Evolutionary conservation across 106 monocot species (phyloP).

Genomic region (Allium cepa): DNA sequence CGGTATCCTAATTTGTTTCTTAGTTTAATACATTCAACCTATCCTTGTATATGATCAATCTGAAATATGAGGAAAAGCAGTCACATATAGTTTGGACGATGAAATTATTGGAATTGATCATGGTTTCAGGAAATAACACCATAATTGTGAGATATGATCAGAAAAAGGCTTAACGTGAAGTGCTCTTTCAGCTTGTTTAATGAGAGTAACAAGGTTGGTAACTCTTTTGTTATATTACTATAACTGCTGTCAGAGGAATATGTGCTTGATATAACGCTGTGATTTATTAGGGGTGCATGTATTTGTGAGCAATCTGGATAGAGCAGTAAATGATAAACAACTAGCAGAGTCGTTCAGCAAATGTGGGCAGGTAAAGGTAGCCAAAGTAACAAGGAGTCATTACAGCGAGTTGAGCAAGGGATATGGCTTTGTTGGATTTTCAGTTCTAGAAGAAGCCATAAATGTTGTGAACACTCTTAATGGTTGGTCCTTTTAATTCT

Average conservation of each 20-base stretch:
- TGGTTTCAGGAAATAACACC: slow-evolving; percentile 29
- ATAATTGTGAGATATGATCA: slow-evolving; percentile 47
- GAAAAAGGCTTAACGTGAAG: slow-evolving; percentile 35
- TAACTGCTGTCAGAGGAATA: too few relatives aligned
- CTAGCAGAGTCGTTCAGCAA: slow-evolving; percentile 21
- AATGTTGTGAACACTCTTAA: slow-evolving; percentile 34
- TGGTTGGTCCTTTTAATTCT: slow-evolving; percentile 16
- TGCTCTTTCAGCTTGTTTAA: slow-evolving; percentile 8
- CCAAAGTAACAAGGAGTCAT: slow-evolving; percentile 18
- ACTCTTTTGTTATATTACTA: neutral
- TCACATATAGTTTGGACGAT: too few relatives aligned
- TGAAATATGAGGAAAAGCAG: too few relatives aligned
- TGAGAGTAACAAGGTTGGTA: neutral
- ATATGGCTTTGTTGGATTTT: slow-evolving; percentile 51
- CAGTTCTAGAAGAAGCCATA: slow-evolving; percentile 29
- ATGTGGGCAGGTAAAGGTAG: slow-evolving; percentile 30
- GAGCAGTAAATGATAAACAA: slow-evolving; percentile 16
- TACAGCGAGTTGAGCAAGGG: slow-evolving; percentile 31
- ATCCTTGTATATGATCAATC: too few relatives aligned
- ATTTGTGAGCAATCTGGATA: slow-evolving; percentile 41
- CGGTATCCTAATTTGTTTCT: too few relatives aligned
- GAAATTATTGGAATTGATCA: neutral
- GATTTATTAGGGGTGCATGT: slow-evolving; percentile 25
- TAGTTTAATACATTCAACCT: too few relatives aligned
- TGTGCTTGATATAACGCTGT: neutral